Base-by-base conservation (phyloP, 371 early-diverging fungal species). In the Syncephalis fuscata region DNA sequence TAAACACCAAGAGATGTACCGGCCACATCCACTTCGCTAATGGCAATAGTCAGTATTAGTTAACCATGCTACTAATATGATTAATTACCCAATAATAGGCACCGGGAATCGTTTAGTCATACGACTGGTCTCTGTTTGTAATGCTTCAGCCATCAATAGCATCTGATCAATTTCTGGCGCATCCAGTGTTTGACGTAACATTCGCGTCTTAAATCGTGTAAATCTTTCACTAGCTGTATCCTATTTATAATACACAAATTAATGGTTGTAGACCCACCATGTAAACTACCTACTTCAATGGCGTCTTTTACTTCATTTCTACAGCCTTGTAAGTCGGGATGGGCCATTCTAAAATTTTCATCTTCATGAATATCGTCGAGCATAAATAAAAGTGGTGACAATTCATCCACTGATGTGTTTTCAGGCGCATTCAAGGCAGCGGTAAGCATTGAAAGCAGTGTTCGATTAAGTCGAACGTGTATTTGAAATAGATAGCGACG, bases 311-410 rank as follows among this genome's bases (percentile, higher is more conserved):
- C 40, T 22, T 58, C 53, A 15, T 47, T 48, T 43, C 67, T 66
- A 26, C 61, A 56, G 1, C 58, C 48, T 17, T 53, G 43, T 23
- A 67, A 63, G 49, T 67, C 57, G 0, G 67, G 48, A 54, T 70
- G 66, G 17, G 61, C 64, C 48, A 64, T 59, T 11, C 55, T 25
- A 40, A 67, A 73, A 0, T 65, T 61, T 19, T 69, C 66, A 36
- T 62, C 67, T 46, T 73, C 73, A 47, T 68, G 67, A 32, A 73
- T 68, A 15, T 56, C 59, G 43, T 68, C 66, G 19, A 73, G 45
- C 54, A 73, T 53, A 10, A 42, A 52, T 4, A 52, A 38, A 9
- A 42, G 23, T 21, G 48, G 52, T 1, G 42, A 15, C 26, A 20
- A 27, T 46, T 46, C 27, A 52, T 42, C 15, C 32, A 41, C 10